These are phyloP conservation scores for Leptodermis oblonga DNA, from an alignment of 257 asterid genomes.

Conservation along the genomic window DNA sequence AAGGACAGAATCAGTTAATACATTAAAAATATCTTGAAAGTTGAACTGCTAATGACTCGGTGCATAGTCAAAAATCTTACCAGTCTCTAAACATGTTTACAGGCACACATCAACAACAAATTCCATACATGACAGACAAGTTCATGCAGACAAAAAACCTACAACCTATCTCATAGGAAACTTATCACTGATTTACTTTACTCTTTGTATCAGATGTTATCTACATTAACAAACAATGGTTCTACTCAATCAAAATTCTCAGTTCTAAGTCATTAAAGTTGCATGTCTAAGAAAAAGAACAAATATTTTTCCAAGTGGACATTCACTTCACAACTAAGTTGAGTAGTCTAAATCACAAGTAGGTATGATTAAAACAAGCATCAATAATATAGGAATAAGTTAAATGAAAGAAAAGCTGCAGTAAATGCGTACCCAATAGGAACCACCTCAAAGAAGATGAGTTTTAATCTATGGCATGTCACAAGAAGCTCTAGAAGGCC, in stretches of 20 bases:
- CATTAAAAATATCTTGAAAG: background rate
- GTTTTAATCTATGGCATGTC: constrained; percentile 48
- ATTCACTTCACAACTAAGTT: background rate
- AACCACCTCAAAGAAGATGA: constrained; percentile 62
- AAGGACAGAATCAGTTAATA: background rate
- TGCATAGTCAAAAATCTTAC: background rate
- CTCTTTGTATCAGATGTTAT: background rate
- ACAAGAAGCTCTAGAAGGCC: constrained; percentile 62
- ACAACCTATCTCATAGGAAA: background rate
- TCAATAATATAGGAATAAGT: background rate
- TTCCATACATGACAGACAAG: background rate
- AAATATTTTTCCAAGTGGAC: background rate
- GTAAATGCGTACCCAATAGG: constrained; percentile 68
- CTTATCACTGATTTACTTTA: background rate
- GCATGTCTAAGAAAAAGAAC: background rate
- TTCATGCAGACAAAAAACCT: background rate
- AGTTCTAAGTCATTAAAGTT: background rate
- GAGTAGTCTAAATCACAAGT: background rate
- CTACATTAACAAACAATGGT: background rate
- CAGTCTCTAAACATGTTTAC: background rate
- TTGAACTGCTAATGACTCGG: background rate
- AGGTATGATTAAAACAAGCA: background rate
- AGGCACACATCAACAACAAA: background rate
- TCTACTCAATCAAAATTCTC: background rate
- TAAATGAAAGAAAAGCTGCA: background rate